Percentiles rank a stretch among this genome's conserved stretches.
phyloP scores from a whole-genome alignment of 352 stramenopile species.

The Globisporangium acanthophoron region DNA sequence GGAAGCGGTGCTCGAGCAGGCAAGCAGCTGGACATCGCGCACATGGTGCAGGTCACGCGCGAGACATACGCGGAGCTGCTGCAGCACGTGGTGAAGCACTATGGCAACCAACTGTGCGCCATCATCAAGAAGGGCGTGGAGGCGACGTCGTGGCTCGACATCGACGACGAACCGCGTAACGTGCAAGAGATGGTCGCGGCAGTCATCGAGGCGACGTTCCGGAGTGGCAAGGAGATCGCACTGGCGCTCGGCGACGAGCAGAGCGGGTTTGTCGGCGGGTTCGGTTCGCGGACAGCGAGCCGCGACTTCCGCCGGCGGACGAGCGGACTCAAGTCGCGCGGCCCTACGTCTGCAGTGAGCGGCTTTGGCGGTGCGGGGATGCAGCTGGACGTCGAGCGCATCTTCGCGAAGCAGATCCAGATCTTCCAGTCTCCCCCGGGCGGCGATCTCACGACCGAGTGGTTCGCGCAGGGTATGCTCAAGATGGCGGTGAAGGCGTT shows the following conservation, averaged over 20 bases:
- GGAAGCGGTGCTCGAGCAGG: not conserved
- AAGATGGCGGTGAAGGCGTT: conserved; percentile 80
- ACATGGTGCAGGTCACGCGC: conserved; percentile 74
- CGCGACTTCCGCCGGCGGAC: conserved; percentile 62
- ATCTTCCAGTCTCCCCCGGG: conserved; percentile 41
- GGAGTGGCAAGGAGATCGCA: conserved; percentile 55
- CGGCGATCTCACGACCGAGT: conserved; percentile 46
- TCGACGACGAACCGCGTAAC: conserved; percentile 59
- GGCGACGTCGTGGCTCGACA: conserved; percentile 44
- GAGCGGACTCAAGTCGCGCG: conserved; percentile 49
- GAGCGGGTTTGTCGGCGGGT: conserved; percentile 36
- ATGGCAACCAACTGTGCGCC: conserved; percentile 49
- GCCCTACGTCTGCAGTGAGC: conserved; percentile 5
- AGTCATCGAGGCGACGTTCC: conserved; percentile 52
- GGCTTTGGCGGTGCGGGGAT: conserved; percentile 34
- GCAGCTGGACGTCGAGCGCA: conserved; percentile 75
- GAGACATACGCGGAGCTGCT: conserved; percentile 55
- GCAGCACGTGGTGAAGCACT: conserved; percentile 52
- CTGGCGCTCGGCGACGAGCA: conserved; percentile 57
- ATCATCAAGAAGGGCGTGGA: conserved; percentile 35
- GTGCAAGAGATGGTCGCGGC: conserved; percentile 63
- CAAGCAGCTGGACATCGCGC: conserved; percentile 42
- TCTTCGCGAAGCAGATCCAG: conserved; percentile 75
- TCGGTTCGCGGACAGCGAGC: conserved; percentile 35
- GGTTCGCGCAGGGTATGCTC: conserved; percentile 64